Percentiles rank a stretch among this genome's conserved stretches.
Evolutionary conservation across 129 eudicot species (phyloP).

Genomic region (Saussurea involucrata): DNA sequence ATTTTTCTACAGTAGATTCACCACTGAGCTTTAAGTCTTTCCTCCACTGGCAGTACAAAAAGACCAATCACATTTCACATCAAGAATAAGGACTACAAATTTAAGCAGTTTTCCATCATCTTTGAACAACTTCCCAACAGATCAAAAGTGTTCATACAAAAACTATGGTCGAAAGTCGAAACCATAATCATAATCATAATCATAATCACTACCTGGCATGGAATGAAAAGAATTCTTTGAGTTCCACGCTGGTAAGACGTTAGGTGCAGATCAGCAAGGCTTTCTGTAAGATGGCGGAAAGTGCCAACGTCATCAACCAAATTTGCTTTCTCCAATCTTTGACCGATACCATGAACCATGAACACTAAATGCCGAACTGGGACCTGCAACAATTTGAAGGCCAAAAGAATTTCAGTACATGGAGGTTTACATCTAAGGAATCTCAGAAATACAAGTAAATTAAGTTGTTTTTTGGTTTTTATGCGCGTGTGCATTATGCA

Average conservation of each 20-base stretch:
- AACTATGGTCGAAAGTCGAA: neutral
- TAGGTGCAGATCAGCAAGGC: constrained; percentile 76
- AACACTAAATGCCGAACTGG: constrained; percentile 94
- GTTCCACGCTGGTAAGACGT: constrained; percentile 78
- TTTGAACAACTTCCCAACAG: neutral
- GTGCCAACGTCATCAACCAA: constrained; percentile 86
- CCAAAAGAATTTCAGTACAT: constrained; percentile 1
- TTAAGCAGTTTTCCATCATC: neutral
- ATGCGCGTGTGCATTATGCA: too few species aligned
- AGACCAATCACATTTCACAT: constrained; percentile 2
- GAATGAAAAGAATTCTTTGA: constrained; percentile 88
- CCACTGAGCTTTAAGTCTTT: constrained; percentile 88
- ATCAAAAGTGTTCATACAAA: neutral
- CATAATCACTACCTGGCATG: constrained; percentile 71
- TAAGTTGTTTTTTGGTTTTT: too few species aligned
- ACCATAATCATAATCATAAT: neutral
- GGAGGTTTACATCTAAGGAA: constrained; percentile 1
- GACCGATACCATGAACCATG: constrained; percentile 99
- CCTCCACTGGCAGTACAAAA: constrained; percentile 69
- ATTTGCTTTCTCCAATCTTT: constrained; percentile 91
- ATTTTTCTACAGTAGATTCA: constrained; percentile 87
- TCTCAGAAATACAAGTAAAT: too few species aligned
- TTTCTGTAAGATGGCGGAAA: constrained; percentile 75
- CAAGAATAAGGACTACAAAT: neutral
- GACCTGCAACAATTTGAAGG: constrained; percentile 50